Percentiles rank a stretch among this genome's conserved stretches.
phyloP scores from a whole-genome alignment of 495 filamentous ascomycete genomes.

The Penicillium samsonianum region DNA sequence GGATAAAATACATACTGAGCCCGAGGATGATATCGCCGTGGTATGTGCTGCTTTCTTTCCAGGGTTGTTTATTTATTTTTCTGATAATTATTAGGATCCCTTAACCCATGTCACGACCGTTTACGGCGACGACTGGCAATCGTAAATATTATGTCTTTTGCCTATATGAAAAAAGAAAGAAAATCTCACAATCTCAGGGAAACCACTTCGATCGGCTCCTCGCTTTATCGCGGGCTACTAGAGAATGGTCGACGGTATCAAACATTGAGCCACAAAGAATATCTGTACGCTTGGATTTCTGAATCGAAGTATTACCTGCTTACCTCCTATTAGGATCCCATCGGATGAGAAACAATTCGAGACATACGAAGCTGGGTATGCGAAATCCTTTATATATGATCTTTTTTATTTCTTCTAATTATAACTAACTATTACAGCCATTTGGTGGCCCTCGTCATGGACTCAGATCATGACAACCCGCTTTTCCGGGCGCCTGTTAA shows the following conservation, averaged over 20 bases:
- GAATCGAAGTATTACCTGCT: not conserved
- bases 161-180: not conserved
- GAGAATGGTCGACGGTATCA: constrained; percentile 30
- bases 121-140: constrained; percentile 18
- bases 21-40: not conserved
- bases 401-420: not conserved
- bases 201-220: constrained; percentile 24
- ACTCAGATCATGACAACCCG: constrained; percentile 19
- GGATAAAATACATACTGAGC: not conserved
- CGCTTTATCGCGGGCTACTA: constrained; percentile 20
- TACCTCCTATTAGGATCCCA: constrained; percentile 10
- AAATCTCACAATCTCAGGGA: constrained; percentile 9
- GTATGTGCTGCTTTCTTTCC: not conserved
- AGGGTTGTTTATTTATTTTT: not conserved
- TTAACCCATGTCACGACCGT: not conserved
- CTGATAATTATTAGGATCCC: constrained; percentile 8
- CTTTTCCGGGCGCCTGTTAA: constrained; percentile 18
- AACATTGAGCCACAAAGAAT: constrained; percentile 15
- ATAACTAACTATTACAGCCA: constrained; percentile 14
- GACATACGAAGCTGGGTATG: constrained; percentile 26
- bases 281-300: constrained; percentile 6
- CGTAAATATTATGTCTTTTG: constrained; percentile 6
- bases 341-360: constrained; percentile 33
- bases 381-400: not conserved
- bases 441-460: constrained; percentile 19